phyloP scores from a whole-genome alignment of 2,329 filamentous ascomycete species.

The Thyridium curvatum region DNA sequence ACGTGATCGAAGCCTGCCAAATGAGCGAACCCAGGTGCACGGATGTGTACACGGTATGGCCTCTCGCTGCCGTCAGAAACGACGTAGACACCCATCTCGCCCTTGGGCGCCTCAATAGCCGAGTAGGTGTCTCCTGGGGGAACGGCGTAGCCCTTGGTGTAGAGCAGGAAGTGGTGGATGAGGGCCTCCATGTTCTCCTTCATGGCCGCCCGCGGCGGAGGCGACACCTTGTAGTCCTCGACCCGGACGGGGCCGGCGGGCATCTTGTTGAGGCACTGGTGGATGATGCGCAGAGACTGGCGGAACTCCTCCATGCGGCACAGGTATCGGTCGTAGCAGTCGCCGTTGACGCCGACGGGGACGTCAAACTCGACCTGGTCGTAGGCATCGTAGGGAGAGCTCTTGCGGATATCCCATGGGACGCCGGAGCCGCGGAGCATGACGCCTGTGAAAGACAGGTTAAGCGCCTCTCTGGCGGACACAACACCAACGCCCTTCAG shows the following conservation, averaged over 20 bases:
- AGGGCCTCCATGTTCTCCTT: conserved; percentile 99
- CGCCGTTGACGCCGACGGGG: conserved; percentile 90
- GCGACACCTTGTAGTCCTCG: conserved; percentile 97
- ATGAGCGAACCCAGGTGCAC: conserved; percentile 94
- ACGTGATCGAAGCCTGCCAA: conserved; percentile 92
- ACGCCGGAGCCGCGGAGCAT: conserved; percentile 97
- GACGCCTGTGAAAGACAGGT: conserved; percentile 93
- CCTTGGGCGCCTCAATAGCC: conserved; percentile 98
- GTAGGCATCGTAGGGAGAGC: conserved; percentile 94
- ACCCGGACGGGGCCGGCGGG: conserved; percentile 88
- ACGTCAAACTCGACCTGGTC: conserved; percentile 98
- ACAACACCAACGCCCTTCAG: conserved; percentile 90
- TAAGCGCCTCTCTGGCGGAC: conserved; percentile 85
- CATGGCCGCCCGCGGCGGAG: conserved; percentile 94
- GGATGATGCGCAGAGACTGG: conserved; percentile 94
- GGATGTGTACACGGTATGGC: conserved; percentile 95
- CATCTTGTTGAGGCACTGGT: conserved; percentile 99
- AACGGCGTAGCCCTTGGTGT: conserved; percentile 96
- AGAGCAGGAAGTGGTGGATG: conserved; percentile 98
- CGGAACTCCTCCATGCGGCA: conserved; percentile 99
- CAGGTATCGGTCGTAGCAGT: conserved; percentile 98
- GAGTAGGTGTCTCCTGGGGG: conserved; percentile 97
- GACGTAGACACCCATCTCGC: conserved; percentile 96
- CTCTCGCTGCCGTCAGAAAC: conserved; percentile 95
- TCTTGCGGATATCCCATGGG: conserved; percentile 95